Evolutionary conservation across 768 basidiomycete genomes (phyloP), one percentile per base, ranked within the genome.

Genomic region (Mycena albidolilacea): DNA sequence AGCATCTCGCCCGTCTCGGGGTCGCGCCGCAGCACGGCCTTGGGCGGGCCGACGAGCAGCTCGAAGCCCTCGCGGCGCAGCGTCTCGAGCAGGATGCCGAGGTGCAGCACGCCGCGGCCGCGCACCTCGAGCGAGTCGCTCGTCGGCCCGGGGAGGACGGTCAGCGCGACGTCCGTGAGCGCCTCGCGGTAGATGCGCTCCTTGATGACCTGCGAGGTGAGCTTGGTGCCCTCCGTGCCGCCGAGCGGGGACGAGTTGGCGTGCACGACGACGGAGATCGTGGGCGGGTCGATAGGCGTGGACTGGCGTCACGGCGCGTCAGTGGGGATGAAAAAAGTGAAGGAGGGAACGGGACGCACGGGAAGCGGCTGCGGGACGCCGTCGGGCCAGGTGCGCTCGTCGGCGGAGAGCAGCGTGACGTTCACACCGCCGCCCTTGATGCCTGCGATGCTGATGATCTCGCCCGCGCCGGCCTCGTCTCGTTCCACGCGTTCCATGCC

Each of bases 201-300:
- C 8, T 85, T 84, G 76, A 88, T 84, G 39, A 87, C 65, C 73
- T 87, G 87, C 1, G 85, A 87, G 7, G 87, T 88, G 60, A 88
- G 83, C 76, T 87, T 88, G 7, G 81, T 82, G 50, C 87, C 87
- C 72, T 87, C 87, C 41, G 81, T 81, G 11, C 86, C 87, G 19
- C 82, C 86, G 54, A 87, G 81, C 2, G 87, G 87, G 8, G 85
- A 85, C 70, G 87, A 86, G 74, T 88, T 87, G 62, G 87, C 83
- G 70, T 86, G 82, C 2, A 88, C 79, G 62, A 85, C 81, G 74
- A 87, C 83, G 23, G 85, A 87, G 72, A 88, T 87, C 9, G 87
- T 88, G 0, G 87, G 87, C 0, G 87, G 87, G 77, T 87, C 87
- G 37, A 88, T 88, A 39, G 87, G 87, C 0, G 87, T 87, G 2